phyloP scores from a whole-genome alignment of 805 yeast genomes.

The Saturnispora zaruensis region DNA sequence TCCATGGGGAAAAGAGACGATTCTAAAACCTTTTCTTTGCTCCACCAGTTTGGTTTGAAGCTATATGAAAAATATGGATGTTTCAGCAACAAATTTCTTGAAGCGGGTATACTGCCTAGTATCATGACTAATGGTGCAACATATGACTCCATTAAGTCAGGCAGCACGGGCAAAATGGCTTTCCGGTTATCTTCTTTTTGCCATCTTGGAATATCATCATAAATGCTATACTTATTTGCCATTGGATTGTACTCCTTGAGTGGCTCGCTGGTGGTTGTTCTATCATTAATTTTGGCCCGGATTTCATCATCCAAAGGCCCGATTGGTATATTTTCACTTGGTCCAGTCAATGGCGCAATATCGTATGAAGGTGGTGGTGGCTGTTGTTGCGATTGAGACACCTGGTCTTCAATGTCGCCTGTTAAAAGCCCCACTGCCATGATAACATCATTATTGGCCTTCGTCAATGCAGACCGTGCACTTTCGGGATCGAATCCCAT shows the following conservation, averaged over 20 bases:
- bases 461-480: conserved; percentile 27
- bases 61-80: conserved; percentile 30
- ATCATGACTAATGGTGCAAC: conserved; percentile 35
- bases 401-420: conserved; percentile 6
- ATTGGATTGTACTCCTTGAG: conserved; percentile 7
- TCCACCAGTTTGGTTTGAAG: conserved; percentile 35
- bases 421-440: conserved; percentile 27
- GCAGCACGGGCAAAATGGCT: conserved; percentile 29
- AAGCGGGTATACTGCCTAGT: conserved; percentile 30
- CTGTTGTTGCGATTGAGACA: not conserved
- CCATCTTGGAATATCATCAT: conserved; percentile 26
- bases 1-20: conserved; percentile 29
- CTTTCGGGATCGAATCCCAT: conserved; percentile 24
- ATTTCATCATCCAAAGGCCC: not conserved
- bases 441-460: conserved; percentile 26
- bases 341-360: not conserved
- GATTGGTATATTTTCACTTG: not conserved
- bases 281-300: not conserved
- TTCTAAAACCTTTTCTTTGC: conserved; percentile 21
- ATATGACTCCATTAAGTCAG: conserved; percentile 31
- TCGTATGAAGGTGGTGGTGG: conserved; percentile 7
- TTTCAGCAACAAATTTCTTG: conserved; percentile 26
- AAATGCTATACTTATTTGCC: conserved; percentile 19
- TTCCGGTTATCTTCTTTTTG: conserved; percentile 23
- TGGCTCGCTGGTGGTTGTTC: not conserved